Evolutionary conservation across 2,329 filamentous ascomycete genomes (phyloP).

Genomic region (Arthrocladium fulminans): DNA sequence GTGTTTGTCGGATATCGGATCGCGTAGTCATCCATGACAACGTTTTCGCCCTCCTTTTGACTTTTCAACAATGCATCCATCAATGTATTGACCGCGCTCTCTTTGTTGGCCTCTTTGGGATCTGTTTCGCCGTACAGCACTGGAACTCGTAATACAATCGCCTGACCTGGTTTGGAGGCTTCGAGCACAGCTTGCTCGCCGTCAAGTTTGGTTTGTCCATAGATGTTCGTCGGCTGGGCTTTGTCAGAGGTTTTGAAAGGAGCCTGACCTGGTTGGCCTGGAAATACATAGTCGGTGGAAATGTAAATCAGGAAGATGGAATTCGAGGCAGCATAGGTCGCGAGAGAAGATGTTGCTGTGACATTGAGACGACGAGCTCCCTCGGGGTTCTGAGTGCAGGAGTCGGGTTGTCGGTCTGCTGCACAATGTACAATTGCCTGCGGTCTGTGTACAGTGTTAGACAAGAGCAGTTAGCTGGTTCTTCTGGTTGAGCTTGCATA

Average conservation of each 20-base stretch:
- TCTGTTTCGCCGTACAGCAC: constrained; percentile 75
- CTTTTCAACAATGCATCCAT: constrained; percentile 68
- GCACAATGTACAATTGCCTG: constrained; percentile 77
- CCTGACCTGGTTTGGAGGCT: constrained; percentile 48
- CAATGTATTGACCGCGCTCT: constrained; percentile 76
- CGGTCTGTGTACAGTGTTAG: constrained; percentile 45
- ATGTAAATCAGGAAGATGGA: constrained; percentile 48
- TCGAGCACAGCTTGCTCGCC: constrained; percentile 63
- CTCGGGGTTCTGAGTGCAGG: constrained; percentile 69
- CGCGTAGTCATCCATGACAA: constrained; percentile 81
- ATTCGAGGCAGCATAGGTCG: constrained; percentile 53
- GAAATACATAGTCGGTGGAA: constrained; percentile 69
- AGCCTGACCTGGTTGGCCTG: constrained; percentile 70
- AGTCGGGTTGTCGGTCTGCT: constrained; percentile 79
- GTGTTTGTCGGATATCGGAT: constrained; percentile 81
- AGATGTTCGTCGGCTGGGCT: constrained; percentile 68
- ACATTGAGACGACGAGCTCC: constrained; percentile 68
- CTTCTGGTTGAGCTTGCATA: background rate
- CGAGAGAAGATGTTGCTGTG: constrained; percentile 58
- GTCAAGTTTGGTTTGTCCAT: constrained; percentile 63
- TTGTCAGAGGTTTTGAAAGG: constrained; percentile 62
- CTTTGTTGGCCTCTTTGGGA: constrained; percentile 44
- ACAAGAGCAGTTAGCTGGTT: constrained; percentile 5
- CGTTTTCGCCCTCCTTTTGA: constrained; percentile 48
- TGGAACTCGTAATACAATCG: constrained; percentile 68